A percentile compares a stretch with the other conserved stretches of the same genome.
These are phyloP conservation scores for Seiridium cupressi DNA, from an alignment of 2,329 filamentous ascomycete species.

Conservation along the genomic window DNA sequence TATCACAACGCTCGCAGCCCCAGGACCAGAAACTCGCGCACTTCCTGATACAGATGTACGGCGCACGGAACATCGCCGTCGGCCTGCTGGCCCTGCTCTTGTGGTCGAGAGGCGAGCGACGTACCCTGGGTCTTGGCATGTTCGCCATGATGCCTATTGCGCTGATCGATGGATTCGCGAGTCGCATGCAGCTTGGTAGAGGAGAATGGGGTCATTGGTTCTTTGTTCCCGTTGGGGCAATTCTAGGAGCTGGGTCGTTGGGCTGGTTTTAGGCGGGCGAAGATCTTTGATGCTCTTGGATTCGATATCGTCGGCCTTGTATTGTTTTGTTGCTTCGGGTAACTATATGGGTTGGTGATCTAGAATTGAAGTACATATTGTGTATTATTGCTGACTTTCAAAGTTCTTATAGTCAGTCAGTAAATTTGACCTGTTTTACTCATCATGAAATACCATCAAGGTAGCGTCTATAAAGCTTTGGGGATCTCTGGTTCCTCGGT, in stretches of 20 bases:
- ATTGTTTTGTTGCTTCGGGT: too few species aligned
- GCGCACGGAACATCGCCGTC: neutral
- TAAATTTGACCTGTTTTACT: too few species aligned
- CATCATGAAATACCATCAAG: too few species aligned
- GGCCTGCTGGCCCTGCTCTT: neutral
- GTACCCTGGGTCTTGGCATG: neutral
- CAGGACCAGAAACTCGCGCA: neutral
- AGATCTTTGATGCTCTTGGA: too few species aligned
- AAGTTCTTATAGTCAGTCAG: too few species aligned
- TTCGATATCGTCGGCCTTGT: too few species aligned
- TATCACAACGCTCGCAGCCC: neutral
- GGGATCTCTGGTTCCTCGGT: too few species aligned
- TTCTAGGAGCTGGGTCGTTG: neutral
- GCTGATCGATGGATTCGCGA: constrained; percentile 1
- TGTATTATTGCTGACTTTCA: too few species aligned
- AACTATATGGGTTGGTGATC: too few species aligned
- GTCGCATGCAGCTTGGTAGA: neutral
- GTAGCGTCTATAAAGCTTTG: too few species aligned
- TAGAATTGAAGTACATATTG: too few species aligned
- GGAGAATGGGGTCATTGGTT: constrained; percentile 3
- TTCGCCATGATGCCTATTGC: neutral
- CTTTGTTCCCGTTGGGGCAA: neutral
- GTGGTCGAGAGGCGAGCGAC: neutral
- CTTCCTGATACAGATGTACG: constrained; percentile 1
- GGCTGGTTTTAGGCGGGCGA: neutral